These are phyloP conservation scores for Magnolia changhungtana DNA, from an alignment of 164 flowering plant genomes.

Conservation along the genomic window DNA sequence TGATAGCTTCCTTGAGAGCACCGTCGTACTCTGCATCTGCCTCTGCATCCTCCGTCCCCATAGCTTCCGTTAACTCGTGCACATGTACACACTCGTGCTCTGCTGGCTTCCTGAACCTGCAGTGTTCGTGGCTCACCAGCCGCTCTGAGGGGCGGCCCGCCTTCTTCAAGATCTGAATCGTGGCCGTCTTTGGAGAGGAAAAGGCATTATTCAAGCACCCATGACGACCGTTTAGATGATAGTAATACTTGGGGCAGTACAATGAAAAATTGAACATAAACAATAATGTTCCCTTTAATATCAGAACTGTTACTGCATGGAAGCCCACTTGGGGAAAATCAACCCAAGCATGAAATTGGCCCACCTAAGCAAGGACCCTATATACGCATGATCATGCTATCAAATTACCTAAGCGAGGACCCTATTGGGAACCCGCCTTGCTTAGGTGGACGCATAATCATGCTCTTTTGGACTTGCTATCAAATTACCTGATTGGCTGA, in stretches of 20 bases:
- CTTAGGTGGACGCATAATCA: too few species aligned
- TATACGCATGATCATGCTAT: too few species aligned
- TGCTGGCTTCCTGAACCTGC: slow-evolving; percentile 54
- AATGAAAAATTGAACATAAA: too few species aligned
- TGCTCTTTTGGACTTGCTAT: too few species aligned
- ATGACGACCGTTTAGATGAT: neutral
- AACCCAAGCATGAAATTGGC: too few species aligned
- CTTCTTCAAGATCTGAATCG: slow-evolving; percentile 87
- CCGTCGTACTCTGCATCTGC: slow-evolving; percentile 82
- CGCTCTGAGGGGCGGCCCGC: slow-evolving; percentile 95
- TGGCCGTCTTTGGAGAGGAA: slow-evolving; percentile 56
- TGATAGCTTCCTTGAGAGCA: slow-evolving; percentile 81
- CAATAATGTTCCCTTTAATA: too few species aligned
- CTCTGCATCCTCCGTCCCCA: slow-evolving; percentile 95
- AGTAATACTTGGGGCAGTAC: neutral
- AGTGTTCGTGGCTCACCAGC: slow-evolving; percentile 65
- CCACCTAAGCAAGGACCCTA: too few species aligned
- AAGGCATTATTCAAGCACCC: neutral
- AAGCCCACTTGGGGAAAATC: too few species aligned
- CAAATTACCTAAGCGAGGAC: too few species aligned
- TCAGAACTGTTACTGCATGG: too few species aligned
- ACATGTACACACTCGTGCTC: slow-evolving; percentile 74
- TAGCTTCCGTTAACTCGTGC: slow-evolving; percentile 77
- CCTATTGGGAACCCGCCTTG: too few species aligned
- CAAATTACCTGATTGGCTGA: too few species aligned